Percentiles rank a stretch among this genome's conserved stretches.
phyloP scores from a whole-genome alignment of 495 filamentous ascomycete species.

The Penicillium coffeae region DNA sequence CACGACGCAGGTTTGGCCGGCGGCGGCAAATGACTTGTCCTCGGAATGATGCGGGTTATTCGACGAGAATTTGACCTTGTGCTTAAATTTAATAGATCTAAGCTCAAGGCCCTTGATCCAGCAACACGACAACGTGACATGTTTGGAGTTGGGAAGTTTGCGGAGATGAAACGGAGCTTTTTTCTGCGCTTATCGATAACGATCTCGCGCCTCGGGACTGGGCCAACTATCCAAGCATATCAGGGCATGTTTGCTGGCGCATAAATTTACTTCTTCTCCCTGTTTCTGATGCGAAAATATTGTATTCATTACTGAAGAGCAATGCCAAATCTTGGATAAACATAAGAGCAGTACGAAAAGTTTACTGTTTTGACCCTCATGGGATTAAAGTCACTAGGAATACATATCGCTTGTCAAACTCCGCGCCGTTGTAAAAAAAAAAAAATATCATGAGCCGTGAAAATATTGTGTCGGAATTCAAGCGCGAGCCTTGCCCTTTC shows the following conservation, averaged over 20 bases:
- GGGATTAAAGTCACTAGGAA: background rate
- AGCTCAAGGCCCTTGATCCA: constrained; percentile 14
- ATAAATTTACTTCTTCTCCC: background rate
- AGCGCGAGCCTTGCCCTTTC: constrained; percentile 40
- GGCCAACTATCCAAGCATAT: background rate
- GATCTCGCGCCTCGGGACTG: background rate
- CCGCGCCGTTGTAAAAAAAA: background rate
- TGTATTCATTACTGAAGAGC: background rate
- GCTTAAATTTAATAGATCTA: background rate
- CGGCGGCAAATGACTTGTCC: background rate
- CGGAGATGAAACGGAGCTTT: constrained; percentile 20
- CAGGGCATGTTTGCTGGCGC: background rate
- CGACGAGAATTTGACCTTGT: background rate
- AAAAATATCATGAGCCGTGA: constrained; percentile 13
- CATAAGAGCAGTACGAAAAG: background rate
- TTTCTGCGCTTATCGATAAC: constrained; percentile 22
- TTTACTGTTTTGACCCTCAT: background rate
- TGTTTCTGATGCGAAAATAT: background rate
- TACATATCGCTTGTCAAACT: background rate
- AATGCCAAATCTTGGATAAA: too few species aligned
- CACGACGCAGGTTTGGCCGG: background rate
- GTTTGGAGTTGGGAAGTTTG: constrained; percentile 13
- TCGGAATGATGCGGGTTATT: background rate
- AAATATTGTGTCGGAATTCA: constrained; percentile 13
- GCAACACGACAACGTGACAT: constrained; percentile 34